A percentile compares a stretch with the other conserved stretches of the same genome.
Conservation (phyloP, 2,329 filamentous ascomycete species). For the Mycosphaerella sp. region DNA sequence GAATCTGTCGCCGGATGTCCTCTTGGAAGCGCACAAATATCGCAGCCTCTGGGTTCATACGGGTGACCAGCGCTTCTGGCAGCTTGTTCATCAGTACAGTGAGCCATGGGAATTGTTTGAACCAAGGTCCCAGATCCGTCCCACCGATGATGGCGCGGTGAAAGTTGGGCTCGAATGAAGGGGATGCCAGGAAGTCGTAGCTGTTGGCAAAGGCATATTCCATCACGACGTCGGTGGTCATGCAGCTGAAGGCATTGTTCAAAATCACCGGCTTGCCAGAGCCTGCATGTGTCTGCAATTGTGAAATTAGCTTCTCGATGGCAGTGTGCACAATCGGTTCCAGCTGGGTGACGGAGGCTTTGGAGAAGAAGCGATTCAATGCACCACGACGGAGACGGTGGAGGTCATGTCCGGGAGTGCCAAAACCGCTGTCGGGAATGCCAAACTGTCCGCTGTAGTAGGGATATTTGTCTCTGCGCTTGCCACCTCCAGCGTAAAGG, state of each 20-base stretch:
- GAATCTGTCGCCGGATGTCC: too few relatives aligned
- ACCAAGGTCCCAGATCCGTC: too few relatives aligned
- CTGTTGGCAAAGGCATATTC: slow-evolving; percentile 8
- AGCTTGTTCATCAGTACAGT: too few relatives aligned
- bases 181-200: background rate
- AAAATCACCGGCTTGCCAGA: background rate
- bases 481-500: too few relatives aligned
- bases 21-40: too few relatives aligned
- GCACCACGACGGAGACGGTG: slow-evolving; percentile 10
- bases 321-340: slow-evolving; percentile 3
- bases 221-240: slow-evolving; percentile 11
- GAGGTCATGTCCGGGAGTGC: slow-evolving; percentile 5
- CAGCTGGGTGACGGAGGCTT: slow-evolving; percentile 3
- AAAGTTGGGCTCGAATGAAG: too few relatives aligned
- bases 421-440: slow-evolving; percentile 8
- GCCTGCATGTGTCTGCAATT: slow-evolving; percentile 1
- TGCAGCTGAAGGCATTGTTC: slow-evolving; percentile 4
- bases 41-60: too few relatives aligned
- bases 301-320: slow-evolving; percentile 4
- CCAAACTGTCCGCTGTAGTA: slow-evolving; percentile 1
- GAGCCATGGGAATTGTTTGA: too few relatives aligned
- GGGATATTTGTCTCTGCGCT: slow-evolving; percentile 5
- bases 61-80: too few relatives aligned
- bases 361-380: slow-evolving; percentile 15
- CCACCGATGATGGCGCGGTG: too few relatives aligned